Percentiles rank a stretch among this genome's conserved stretches.
Conservation (phyloP, 73 alveolate species). For the Paramecium primaurelia region DNA sequence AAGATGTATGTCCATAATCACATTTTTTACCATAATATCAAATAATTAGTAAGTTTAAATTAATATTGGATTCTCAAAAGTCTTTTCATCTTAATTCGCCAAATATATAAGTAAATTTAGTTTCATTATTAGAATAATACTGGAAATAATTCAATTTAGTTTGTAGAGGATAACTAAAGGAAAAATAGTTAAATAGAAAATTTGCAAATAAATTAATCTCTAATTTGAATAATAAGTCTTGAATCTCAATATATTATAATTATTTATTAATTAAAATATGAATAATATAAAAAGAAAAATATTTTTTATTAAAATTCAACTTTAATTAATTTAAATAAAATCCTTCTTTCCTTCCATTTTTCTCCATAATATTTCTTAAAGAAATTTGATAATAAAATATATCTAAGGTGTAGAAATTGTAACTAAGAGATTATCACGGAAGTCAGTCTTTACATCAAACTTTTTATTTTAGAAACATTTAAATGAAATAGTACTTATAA, state of each 20-base stretch:
- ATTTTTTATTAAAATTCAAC: too few relatives aligned
- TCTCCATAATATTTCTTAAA: too few relatives aligned
- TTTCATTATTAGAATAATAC: not conserved
- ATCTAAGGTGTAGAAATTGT: too few relatives aligned
- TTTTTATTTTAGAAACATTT: too few relatives aligned
- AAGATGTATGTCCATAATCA: not conserved
- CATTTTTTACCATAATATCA: not conserved
- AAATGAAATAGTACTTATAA: too few relatives aligned
- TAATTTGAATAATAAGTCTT: not conserved
- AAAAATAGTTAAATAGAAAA: not conserved
- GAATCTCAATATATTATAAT: not conserved
- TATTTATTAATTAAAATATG: not conserved
- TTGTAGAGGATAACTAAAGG: not conserved
- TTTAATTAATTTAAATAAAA: too few relatives aligned
- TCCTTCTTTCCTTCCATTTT: too few relatives aligned
- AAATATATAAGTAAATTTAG: not conserved
- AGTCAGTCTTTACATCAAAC: too few relatives aligned
- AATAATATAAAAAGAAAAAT: not conserved
- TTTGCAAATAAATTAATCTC: not conserved
- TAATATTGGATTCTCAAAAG: not conserved
- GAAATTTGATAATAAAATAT: too few relatives aligned
- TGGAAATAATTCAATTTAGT: not conserved
- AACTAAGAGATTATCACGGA: too few relatives aligned
- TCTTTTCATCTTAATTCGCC: not conserved
- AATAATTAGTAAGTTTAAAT: not conserved